phyloP scores from a whole-genome alignment of 2,329 filamentous ascomycete species.

The Dactylonectria macrodidyma region DNA sequence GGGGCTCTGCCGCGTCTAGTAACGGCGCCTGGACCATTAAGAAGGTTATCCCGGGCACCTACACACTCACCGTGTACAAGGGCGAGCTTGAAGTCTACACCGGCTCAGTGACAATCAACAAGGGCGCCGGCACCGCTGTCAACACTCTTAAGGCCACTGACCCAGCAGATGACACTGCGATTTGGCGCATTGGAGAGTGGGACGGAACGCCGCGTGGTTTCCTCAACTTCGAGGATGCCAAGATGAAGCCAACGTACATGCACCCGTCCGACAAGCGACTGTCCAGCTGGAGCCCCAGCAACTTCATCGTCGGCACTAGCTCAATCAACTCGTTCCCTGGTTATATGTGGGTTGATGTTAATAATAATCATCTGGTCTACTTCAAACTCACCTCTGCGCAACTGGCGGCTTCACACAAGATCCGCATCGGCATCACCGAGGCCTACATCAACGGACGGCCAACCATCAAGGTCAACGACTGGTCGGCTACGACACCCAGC shows the following conservation, averaged over 20 bases:
- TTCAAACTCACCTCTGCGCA: conserved; percentile 53
- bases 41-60: conserved; percentile 51
- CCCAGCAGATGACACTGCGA: conserved; percentile 49
- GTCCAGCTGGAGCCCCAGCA: conserved; percentile 49
- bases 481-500: conserved; percentile 44
- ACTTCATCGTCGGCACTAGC: conserved; percentile 55
- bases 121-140: conserved; percentile 47
- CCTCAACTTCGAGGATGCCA: conserved; percentile 53
- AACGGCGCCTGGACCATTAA: conserved; percentile 50
- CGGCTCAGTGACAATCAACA: conserved; percentile 45
- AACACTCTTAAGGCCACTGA: conserved; percentile 50
- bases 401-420: conserved; percentile 44
- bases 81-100: conserved; percentile 52
- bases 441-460: conserved; percentile 51
- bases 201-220: conserved; percentile 55
- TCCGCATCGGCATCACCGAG: conserved; percentile 52
- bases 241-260: conserved; percentile 60
- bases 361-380: conserved; percentile 59
- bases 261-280: conserved; percentile 55
- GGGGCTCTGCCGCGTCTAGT: conserved; percentile 46
- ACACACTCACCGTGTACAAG: conserved; percentile 53
- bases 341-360: conserved; percentile 60
- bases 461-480: conserved; percentile 50
- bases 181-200: conserved; percentile 56
- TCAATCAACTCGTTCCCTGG: conserved; percentile 54